These are phyloP conservation scores for Fusarium clavum DNA, from an alignment of 2,329 filamentous ascomycete genomes.

Conservation along the genomic window DNA sequence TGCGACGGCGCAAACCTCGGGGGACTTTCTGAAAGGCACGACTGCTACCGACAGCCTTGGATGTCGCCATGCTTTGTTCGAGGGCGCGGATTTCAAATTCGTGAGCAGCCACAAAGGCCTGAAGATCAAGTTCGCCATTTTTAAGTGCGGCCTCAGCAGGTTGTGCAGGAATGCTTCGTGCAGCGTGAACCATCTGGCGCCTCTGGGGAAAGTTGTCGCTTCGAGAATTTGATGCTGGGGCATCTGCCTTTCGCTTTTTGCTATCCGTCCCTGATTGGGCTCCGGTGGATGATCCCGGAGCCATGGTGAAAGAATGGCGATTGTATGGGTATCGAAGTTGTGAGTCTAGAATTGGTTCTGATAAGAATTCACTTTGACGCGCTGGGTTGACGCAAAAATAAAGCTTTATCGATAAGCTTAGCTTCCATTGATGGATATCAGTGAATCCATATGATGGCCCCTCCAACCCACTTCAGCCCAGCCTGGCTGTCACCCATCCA, in stretches of 20 bases:
- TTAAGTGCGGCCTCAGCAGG: constrained; percentile 63
- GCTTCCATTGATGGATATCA: background rate
- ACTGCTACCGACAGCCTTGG: constrained; percentile 70
- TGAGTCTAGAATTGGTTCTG: constrained; percentile 1
- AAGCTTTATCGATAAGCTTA: constrained; percentile 48
- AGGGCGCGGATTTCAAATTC: constrained; percentile 91
- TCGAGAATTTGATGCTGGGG: constrained; percentile 38
- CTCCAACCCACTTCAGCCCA: constrained; percentile 6
- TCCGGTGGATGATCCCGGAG: constrained; percentile 41
- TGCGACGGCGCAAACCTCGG: constrained; percentile 83
- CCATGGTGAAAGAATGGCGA: constrained; percentile 42
- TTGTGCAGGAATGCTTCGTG: constrained; percentile 64
- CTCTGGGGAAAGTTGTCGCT: constrained; percentile 52
- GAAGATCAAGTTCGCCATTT: constrained; percentile 86
- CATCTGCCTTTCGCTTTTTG: constrained; percentile 46
- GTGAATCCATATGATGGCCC: background rate
- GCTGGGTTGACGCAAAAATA: constrained; percentile 33
- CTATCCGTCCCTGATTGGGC: constrained; percentile 43
- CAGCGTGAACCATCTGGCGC: constrained; percentile 60
- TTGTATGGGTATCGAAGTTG: constrained; percentile 2
- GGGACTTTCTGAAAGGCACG: constrained; percentile 94
- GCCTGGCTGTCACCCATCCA: background rate
- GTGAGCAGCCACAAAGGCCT: constrained; percentile 84
- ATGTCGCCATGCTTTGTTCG: constrained; percentile 82
- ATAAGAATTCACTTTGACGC: constrained; percentile 5